A percentile compares a stretch with the other conserved stretches of the same genome.
Conservation (phyloP, 1,284 basidiomycete species). For the Athelia psychrophila region DNA sequence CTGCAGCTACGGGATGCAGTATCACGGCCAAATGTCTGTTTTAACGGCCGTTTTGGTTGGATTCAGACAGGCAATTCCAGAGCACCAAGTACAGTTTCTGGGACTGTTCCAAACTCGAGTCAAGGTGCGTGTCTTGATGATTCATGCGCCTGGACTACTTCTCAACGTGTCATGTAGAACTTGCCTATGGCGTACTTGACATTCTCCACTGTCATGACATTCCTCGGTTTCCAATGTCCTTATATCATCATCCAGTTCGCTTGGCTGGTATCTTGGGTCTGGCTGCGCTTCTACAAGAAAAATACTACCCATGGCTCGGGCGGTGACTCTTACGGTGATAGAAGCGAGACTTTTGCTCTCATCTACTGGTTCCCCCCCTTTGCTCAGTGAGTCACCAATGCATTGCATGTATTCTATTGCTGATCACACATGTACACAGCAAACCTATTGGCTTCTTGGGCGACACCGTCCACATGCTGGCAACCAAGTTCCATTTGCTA, state of each 20-base stretch:
- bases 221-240: conserved; percentile 89
- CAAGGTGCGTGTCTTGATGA: conserved; percentile 56
- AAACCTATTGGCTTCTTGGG: conserved; percentile 66
- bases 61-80: conserved; percentile 96
- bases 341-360: conserved; percentile 96
- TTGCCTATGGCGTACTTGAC: conserved; percentile 94
- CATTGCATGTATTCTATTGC: conserved; percentile 14
- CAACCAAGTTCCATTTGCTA: conserved; percentile 80
- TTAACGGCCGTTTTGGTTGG: conserved; percentile 91
- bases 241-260: conserved; percentile 98
- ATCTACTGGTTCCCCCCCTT: conserved; percentile 96
- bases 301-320: conserved; percentile 61
- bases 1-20: conserved; percentile 79
- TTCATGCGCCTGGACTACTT: conserved; percentile 4
- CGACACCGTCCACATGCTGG: conserved; percentile 66
- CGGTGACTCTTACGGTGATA: conserved; percentile 75
- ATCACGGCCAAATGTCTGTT: conserved; percentile 92
- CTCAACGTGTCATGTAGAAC: conserved; percentile 44
- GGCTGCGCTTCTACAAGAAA: conserved; percentile 95
- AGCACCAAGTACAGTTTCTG: conserved; percentile 94
- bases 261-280: conserved; percentile 95
- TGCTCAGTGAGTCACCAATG: conserved; percentile 67
- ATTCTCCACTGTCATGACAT: conserved; percentile 84
- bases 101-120: conserved; percentile 85
- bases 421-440: conserved; percentile 28